Conservation (phyloP, 2,329 filamentous ascomycete genomes). For the Aspergillus jensenii region DNA sequence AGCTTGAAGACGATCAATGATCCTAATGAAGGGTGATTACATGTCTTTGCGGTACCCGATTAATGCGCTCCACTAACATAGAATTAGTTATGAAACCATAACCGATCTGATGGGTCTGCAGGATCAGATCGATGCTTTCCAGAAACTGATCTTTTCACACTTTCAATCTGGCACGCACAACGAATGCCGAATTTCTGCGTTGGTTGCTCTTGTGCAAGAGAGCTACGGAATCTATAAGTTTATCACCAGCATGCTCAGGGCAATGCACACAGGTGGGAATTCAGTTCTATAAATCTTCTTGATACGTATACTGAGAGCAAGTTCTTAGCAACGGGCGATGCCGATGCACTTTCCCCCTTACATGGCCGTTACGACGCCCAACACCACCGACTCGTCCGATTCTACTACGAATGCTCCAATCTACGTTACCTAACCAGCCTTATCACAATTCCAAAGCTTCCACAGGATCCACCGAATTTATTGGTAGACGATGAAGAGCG, state of each 20-base stretch:
- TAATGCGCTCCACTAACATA: constrained; percentile 20
- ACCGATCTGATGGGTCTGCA: constrained; percentile 94
- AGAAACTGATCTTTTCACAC: constrained; percentile 97
- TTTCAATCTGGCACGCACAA: constrained; percentile 91
- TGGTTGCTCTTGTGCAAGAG: constrained; percentile 92
- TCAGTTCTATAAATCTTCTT: neutral
- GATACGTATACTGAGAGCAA: constrained; percentile 9
- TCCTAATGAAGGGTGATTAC: constrained; percentile 82
- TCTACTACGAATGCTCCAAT: constrained; percentile 99
- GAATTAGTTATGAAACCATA: constrained; percentile 75
- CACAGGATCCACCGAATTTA: constrained; percentile 88
- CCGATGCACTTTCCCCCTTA: constrained; percentile 86
- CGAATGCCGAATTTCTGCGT: constrained; percentile 90
- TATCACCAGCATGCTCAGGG: constrained; percentile 97
- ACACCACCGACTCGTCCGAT: constrained; percentile 93
- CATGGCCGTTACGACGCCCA: constrained; percentile 90
- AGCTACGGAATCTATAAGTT: constrained; percentile 99
- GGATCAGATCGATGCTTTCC: constrained; percentile 97
- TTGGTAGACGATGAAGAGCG: constrained; percentile 80
- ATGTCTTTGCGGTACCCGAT: neutral
- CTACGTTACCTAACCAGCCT: constrained; percentile 93
- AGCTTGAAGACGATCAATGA: constrained; percentile 98
- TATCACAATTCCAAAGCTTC: constrained; percentile 93
- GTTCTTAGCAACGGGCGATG: constrained; percentile 75
- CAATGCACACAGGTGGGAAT: constrained; percentile 85